Base-by-base conservation (phyloP, 2,329 filamentous ascomycete genomes). In the Diplocarpon mali region DNA sequence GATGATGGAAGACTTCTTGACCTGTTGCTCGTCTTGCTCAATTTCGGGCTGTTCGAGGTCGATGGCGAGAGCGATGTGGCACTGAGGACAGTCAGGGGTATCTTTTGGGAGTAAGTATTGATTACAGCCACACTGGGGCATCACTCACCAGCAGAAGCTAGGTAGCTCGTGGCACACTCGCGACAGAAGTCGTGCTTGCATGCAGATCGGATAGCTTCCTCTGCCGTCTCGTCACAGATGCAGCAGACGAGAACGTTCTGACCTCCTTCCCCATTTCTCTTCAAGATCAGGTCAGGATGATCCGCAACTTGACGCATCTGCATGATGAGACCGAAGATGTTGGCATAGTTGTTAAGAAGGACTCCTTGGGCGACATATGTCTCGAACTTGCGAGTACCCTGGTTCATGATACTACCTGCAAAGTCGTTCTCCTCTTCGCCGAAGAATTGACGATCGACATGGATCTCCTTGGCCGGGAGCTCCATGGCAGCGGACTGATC, bases 281-380 rank as follows among this genome's bases (percentile, higher is more conserved):
- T 93, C 50, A 96, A 67, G 39, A 98, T 84, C 30, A 98, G 67
- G 65, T 98, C 92, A 0, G 92, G 92, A 61, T 98, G 92, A 54
- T 98, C 92, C 7, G 92, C 88, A 20, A 95, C 86, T 67, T 98
- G 92, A 44, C 92, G 83, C 90, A 98, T 96, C 64, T 95, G 89
- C 87, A 96, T 96, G 60, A 98, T 95, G 44, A 98, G 74, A 60
- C 89, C 90, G 58, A 98, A 98, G 53, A 98, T 96, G 63, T 98
- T 98, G 68, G 92, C 92, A 56, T 96, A 96, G 62, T 95, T 95
- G 70, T 96, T 88, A 49, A 98, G 75, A 65, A 98, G 78, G 15
- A 96, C 90, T 68, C 88, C 89, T 52, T 88, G 85, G 14, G 87
- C 83, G 31, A 96, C 92, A 54, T 96, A 98, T 0, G 89, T 96